Evolutionary conservation across 1,284 basidiomycete genomes (phyloP), one percentile per base, ranked within the genome.

Genomic region (Sanguinoderma infundibulare): DNA sequence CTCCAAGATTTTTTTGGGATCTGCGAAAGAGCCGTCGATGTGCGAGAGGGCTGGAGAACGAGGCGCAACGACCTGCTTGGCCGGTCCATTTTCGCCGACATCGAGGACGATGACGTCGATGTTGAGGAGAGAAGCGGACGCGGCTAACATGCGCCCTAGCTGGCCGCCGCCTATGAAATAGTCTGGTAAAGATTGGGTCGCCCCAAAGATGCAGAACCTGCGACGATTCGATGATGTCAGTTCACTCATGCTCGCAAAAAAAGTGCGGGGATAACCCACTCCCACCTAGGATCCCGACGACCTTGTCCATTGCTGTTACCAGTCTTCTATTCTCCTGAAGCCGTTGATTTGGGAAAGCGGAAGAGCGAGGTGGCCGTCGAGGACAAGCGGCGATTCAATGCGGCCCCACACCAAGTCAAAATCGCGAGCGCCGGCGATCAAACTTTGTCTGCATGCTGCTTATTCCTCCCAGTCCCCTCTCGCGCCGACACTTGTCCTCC

Each of bases 121-220:
- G 72, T 96, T 94, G 60, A 98, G 85, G 38, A 96, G 83, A 10
- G 95, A 90, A 1, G 97, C 97, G 0, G 97, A 91, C 52, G 92
- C 91, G 9, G 91, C 94, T 40, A 99, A 86, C 97, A 99, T 98
- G 44, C 98, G 95, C 50, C 98, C 98, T 17, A 99, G 87, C 78
- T 99, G 97, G 69, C 97, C 97, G 53, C 97, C 98, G 69, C 97
- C 97, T 95, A 50, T 53, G 22, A 35, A 26, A 44, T 22, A 47
- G 34, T 24, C 47, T 55, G 47, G 53, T 47, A 42, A 59, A 55
- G 53, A 59, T 53, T 14, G 28, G 30, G 52, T 52, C 38, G 30
- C 35, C 38, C 28, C 56, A 49, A 49, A 42, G 26, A 58, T 44
- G 46, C 64, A 34, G 62, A 61, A 60, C 39, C 55, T 53, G 47